Evolutionary conservation across 305 asterid genomes (phyloP).

Genomic region (Stenogyne calaminthoides): DNA sequence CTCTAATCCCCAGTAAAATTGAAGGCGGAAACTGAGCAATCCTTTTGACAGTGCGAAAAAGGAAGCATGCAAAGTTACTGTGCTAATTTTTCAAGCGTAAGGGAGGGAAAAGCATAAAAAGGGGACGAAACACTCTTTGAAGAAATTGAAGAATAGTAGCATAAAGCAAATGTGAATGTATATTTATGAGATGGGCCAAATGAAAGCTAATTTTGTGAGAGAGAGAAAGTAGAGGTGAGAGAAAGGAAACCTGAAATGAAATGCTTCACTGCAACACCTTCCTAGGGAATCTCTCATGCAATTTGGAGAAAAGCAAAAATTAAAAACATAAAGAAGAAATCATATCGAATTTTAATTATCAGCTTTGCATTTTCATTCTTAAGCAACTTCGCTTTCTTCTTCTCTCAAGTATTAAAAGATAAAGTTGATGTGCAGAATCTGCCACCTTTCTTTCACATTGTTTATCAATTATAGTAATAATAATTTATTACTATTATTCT

Average conservation of each 20-base stretch:
- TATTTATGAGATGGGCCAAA: conserved; percentile 30
- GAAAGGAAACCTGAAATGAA: conserved; percentile 22
- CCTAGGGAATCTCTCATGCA: conserved; percentile 43
- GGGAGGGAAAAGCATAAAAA: conserved; percentile 37
- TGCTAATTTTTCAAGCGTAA: neutral
- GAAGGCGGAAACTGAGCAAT: neutral
- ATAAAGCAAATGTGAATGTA: conserved; percentile 43
- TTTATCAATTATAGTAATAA: conserved; percentile 14
- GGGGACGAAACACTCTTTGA: conserved; percentile 29
- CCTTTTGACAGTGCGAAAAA: conserved; percentile 12
- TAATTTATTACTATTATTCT: too few relatives aligned
- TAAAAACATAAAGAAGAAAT: conserved; percentile 8
- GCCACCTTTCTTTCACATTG: conserved; percentile 37
- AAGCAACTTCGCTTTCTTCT: conserved; percentile 36
- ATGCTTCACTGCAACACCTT: conserved; percentile 42
- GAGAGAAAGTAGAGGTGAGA: conserved; percentile 26
- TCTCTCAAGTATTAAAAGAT: conserved; percentile 50
- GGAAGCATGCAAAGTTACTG: conserved; percentile 35
- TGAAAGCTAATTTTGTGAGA: conserved; percentile 13
- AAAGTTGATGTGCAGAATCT: conserved; percentile 58
- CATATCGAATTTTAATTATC: neutral
- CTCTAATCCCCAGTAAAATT: neutral
- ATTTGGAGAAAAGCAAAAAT: conserved; percentile 13
- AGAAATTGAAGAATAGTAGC: conserved; percentile 31
- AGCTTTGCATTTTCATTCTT: conserved; percentile 26